Base-by-base conservation (phyloP, 345 rosid species). In the Pistacia integerrima region DNA sequence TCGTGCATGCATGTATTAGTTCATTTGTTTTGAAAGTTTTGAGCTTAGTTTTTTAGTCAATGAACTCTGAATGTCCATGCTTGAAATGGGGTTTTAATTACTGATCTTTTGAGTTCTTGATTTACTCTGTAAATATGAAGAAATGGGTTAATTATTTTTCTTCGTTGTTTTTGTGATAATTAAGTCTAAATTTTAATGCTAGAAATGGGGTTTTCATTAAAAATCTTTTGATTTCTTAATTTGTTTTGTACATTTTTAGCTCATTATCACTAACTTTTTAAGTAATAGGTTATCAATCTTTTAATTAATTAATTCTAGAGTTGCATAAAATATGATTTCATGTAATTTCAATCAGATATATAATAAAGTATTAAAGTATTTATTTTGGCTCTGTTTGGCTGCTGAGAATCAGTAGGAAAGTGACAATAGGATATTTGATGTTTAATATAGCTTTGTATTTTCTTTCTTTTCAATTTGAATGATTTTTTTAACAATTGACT, bases 331-430 rank as follows among this genome's bases (percentile, higher is more conserved):
- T 41, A 25, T 51, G 55, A 14, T 12, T 51, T 11, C 55, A 51
- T 18, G 11, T 11, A 20, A 30, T 14, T 62, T 17, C 10, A 14
- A 28, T 62, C 52, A 1, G 8, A 67, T 20, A 46, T 3, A 22
- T 0, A 14, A 11, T 30, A 46, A 22, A 7, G 8, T 2, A 16
- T 16, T 30, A 46, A 22, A 7, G 8, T 2, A 16, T 16, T 38
- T 44, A 5, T 48, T 5, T 49, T 3, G 25, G 8, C 65, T 10
- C 33, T 52, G 73, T 33, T 64, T 76, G 75, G 74, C 67, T 70
- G 49, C 48, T 67, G 61, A 70, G 74, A 77, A 74, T 77, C n/a
- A 25, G 44, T 8, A 64, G 3, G 67, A 41, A 66, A 54, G 25
- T 5, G 35, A 14, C 46, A 30, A 49, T 17, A 30, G 14, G 67